Conservation (phyloP, 2,329 filamentous ascomycete species). For the Colletotrichum plurivorum region DNA sequence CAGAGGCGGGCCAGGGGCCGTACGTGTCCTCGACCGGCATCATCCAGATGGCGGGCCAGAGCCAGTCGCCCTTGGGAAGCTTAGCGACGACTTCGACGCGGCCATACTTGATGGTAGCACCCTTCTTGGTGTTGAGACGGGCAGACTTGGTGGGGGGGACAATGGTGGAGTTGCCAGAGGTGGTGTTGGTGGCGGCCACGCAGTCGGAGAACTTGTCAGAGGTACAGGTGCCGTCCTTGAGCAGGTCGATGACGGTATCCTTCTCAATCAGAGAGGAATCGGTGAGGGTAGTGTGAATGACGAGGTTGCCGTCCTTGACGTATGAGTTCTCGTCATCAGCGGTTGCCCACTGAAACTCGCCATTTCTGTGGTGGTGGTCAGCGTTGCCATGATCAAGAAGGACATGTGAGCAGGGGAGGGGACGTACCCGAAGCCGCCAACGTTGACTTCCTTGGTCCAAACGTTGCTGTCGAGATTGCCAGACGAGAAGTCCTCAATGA, state of each 20-base stretch:
- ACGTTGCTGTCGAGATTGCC: constrained; percentile 70
- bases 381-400: background rate
- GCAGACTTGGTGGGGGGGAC: constrained; percentile 84
- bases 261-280: constrained; percentile 75
- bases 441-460: constrained; percentile 82
- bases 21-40: constrained; percentile 81
- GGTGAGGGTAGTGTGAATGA: constrained; percentile 85
- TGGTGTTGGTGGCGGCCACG: constrained; percentile 80
- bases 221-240: constrained; percentile 76
- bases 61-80: constrained; percentile 84
- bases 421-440: constrained; percentile 82
- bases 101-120: constrained; percentile 82
- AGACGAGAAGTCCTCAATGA: constrained; percentile 75
- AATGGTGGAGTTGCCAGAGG: constrained; percentile 77
- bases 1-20: constrained; percentile 82
- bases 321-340: constrained; percentile 80
- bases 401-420: background rate
- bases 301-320: constrained; percentile 76
- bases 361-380: constrained; percentile 69
- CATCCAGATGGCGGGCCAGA: constrained; percentile 96
- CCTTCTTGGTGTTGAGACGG: constrained; percentile 81
- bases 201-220: constrained; percentile 71
- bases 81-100: constrained; percentile 85
- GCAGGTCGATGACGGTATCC: constrained; percentile 78
- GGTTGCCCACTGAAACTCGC: constrained; percentile 86